Evolutionary conservation across 352 stramenopile genomes (phyloP).

Genomic region (Phytophthora niederhauseri): DNA sequence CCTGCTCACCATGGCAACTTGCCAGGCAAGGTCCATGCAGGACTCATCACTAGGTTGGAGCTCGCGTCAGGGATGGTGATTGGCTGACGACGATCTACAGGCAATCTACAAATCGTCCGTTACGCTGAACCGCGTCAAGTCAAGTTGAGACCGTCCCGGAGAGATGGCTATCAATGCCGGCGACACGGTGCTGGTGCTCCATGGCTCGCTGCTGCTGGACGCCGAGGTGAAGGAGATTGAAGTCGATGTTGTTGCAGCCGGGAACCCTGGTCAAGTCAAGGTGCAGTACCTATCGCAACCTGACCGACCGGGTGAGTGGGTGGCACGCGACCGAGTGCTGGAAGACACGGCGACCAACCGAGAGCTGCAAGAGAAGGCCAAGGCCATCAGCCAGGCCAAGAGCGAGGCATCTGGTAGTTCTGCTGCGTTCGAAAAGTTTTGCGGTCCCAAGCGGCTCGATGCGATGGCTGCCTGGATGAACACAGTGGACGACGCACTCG

Average conservation of each 20-base stretch:
- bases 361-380: slow-evolving; percentile 53
- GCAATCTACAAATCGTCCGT: slow-evolving; percentile 13
- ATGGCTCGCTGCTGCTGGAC: slow-evolving; percentile 76
- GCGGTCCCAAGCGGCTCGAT: slow-evolving; percentile 21
- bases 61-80: slow-evolving; percentile 28
- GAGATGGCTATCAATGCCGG: slow-evolving; percentile 48
- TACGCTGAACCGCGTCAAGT: not conserved
- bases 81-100: slow-evolving; percentile 28
- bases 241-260: slow-evolving; percentile 11
- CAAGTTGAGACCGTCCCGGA: slow-evolving; percentile 7
- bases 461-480: slow-evolving; percentile 37
- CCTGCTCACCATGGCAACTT: not conserved
- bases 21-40: not conserved
- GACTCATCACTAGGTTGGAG: slow-evolving; percentile 7
- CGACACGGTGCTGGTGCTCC: slow-evolving; percentile 63
- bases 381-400: slow-evolving; percentile 40
- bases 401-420: slow-evolving; percentile 54
- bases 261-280: slow-evolving; percentile 54
- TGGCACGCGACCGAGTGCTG: slow-evolving; percentile 57
- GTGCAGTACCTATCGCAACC: slow-evolving; percentile 87
- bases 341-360: slow-evolving; percentile 62
- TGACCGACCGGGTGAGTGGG: slow-evolving; percentile 89
- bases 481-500: slow-evolving; percentile 22
- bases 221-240: slow-evolving; percentile 63
- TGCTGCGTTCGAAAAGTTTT: slow-evolving; percentile 35